Percentiles rank a stretch among this genome's conserved stretches.
These are phyloP conservation scores for Drechslerella dactyloides DNA, from an alignment of 2,329 filamentous ascomycete species.

Conservation along the genomic window DNA sequence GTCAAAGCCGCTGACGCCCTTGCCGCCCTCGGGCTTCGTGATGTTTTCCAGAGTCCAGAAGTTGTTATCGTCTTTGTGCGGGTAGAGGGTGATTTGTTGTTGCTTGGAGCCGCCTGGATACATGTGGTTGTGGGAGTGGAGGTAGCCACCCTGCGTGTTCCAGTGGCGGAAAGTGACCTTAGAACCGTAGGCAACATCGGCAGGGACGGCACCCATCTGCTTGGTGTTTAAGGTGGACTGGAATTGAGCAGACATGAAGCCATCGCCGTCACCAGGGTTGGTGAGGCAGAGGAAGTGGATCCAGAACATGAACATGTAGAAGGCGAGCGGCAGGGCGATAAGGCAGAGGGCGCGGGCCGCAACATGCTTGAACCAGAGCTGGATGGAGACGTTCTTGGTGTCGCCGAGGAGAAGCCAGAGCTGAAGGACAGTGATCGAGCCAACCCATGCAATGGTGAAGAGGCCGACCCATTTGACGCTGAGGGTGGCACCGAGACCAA, in stretches of 20 bases:
- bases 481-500: constrained; percentile 84
- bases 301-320: constrained; percentile 96
- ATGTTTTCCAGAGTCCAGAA: constrained; percentile 93
- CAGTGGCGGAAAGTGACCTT: constrained; percentile 85
- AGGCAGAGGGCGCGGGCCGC: constrained; percentile 89
- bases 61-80: constrained; percentile 99
- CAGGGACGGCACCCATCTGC: constrained; percentile 91
- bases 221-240: constrained; percentile 97
- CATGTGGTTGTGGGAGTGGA: constrained; percentile 97
- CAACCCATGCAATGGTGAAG: constrained; percentile 98
- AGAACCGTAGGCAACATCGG: constrained; percentile 88
- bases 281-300: constrained; percentile 93
- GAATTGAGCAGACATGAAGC: constrained; percentile 99
- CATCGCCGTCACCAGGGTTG: constrained; percentile 96
- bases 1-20: constrained; percentile 54
- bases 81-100: constrained; percentile 97
- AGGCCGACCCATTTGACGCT: constrained; percentile 99
- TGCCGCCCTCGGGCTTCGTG: constrained; percentile 71
- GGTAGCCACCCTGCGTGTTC: constrained; percentile 96
- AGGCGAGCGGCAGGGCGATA: constrained; percentile 82
- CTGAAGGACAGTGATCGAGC: constrained; percentile 85
- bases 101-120: constrained; percentile 97
- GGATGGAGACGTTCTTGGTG: constrained; percentile 77
- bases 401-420: constrained; percentile 95
- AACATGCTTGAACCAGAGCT: constrained; percentile 84